Percentiles rank a stretch among this genome's conserved stretches.
Conservation (phyloP, 257 asterid genomes). For the Avicennia marina region DNA sequence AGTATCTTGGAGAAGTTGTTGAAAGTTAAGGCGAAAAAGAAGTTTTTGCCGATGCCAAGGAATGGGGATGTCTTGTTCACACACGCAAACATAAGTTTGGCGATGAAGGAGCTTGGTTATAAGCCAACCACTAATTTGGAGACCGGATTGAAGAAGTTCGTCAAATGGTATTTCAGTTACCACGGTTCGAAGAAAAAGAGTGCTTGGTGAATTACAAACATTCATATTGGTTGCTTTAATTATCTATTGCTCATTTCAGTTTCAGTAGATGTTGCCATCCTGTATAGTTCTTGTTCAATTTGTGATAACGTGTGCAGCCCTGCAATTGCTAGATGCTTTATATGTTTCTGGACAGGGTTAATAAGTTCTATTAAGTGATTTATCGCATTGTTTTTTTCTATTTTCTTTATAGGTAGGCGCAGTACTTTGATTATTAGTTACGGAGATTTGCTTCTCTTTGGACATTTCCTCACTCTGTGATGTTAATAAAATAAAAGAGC, state of each 20-base stretch:
- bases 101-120: conserved; percentile 60
- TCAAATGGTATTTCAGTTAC: conserved; percentile 61
- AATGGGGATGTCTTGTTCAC: conserved; percentile 75
- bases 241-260: conserved; percentile 11
- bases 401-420: conserved; percentile 17
- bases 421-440: conserved; percentile 23
- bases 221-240: conserved; percentile 2
- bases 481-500: conserved; percentile 11
- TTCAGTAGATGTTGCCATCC: background rate
- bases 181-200: conserved; percentile 61
- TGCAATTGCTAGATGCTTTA: conserved; percentile 18
- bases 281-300: background rate
- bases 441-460: conserved; percentile 2
- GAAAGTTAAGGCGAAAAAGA: conserved; percentile 59
- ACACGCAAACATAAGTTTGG: conserved; percentile 67
- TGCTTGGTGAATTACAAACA: conserved; percentile 38
- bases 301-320: conserved; percentile 1
- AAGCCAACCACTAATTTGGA: conserved; percentile 59
- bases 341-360: conserved; percentile 21
- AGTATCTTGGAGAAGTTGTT: conserved; percentile 64
- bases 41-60: conserved; percentile 50
- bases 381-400: conserved; percentile 27
- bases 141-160: conserved; percentile 63
- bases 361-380: conserved; percentile 19
- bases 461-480: conserved; percentile 2